Evolutionary conservation across 441 rosid genomes (phyloP).

Genomic region (Erysimum pusillum): DNA sequence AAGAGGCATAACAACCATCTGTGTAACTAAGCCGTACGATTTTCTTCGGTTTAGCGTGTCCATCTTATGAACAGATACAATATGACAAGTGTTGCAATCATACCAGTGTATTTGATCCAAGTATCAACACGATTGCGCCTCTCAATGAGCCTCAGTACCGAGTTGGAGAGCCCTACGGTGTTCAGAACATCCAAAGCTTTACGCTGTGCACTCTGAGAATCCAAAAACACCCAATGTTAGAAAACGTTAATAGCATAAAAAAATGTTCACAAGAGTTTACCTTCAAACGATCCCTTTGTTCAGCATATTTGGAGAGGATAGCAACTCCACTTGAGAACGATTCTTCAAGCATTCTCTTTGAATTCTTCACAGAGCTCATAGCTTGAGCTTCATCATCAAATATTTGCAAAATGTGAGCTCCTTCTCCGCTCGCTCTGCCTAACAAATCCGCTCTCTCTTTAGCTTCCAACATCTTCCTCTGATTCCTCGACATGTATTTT

Average conservation of each 20-base stretch:
- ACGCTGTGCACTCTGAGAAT: slow-evolving; percentile 81
- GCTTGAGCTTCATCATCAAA: slow-evolving; percentile 98
- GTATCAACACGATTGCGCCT: slow-evolving; percentile 90
- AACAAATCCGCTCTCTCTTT: slow-evolving; percentile 92
- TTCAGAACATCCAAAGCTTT: slow-evolving; percentile 93
- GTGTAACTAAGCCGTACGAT: background rate
- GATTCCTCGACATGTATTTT: slow-evolving; percentile 71
- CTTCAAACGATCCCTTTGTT: slow-evolving; percentile 94
- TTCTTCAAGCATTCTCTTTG: slow-evolving; percentile 87
- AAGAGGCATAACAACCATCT: too few relatives aligned
- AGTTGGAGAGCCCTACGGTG: slow-evolving; percentile 94
- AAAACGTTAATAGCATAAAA: background rate
- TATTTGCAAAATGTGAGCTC: slow-evolving; percentile 83
- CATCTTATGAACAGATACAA: slow-evolving; percentile 71
- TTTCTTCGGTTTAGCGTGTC: slow-evolving; percentile 57
- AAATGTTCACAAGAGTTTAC: slow-evolving; percentile 40
- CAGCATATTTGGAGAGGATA: slow-evolving; percentile 82
- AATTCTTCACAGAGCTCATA: slow-evolving; percentile 83
- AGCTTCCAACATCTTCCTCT: slow-evolving; percentile 76
- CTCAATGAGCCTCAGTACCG: slow-evolving; percentile 90
- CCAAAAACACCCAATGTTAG: background rate
- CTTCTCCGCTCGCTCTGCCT: slow-evolving; percentile 84
- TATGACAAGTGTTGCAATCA: slow-evolving; percentile 67
- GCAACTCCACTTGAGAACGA: slow-evolving; percentile 84
- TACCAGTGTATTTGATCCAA: slow-evolving; percentile 90